Conservation (phyloP, 345 rosid genomes). For the Rhodamnia rubescens region DNA sequence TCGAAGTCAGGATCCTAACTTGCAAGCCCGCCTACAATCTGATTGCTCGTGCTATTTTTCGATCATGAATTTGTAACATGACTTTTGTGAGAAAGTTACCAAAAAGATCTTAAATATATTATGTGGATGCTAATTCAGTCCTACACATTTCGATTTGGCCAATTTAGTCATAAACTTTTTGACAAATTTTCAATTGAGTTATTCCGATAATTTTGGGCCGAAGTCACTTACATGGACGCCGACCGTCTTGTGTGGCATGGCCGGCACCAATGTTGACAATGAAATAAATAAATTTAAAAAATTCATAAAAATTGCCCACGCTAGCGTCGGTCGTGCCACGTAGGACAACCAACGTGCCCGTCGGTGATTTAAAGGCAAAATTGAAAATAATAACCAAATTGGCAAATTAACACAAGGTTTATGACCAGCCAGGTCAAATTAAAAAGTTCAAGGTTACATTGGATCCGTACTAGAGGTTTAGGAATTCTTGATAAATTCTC, state of each 20-base stretch:
- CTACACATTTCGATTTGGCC: too few relatives aligned
- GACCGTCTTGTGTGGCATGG: accelerated
- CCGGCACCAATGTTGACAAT: neutral
- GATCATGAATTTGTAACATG: neutral
- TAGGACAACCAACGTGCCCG: too few relatives aligned
- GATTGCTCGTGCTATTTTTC: neutral
- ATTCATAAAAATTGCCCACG: too few relatives aligned
- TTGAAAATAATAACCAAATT: too few relatives aligned
- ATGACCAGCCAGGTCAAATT: neutral
- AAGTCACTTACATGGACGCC: neutral
- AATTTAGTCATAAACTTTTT: neutral
- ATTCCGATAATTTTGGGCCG: too few relatives aligned
- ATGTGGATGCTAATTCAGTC: accelerated
- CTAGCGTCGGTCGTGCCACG: too few relatives aligned
- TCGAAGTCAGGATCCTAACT: too few relatives aligned
- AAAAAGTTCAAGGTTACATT: neutral
- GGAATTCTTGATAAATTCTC: neutral
- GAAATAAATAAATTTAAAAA: neutral
- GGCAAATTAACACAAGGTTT: too few relatives aligned
- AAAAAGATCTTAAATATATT: neutral
- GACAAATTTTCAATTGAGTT: too few relatives aligned
- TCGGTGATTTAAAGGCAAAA: too few relatives aligned
- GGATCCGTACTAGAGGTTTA: neutral
- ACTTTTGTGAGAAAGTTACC: neutral
- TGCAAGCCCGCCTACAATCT: too few relatives aligned